Conservation (phyloP, 164 flowering plant genomes). For the Piper longum region DNA sequence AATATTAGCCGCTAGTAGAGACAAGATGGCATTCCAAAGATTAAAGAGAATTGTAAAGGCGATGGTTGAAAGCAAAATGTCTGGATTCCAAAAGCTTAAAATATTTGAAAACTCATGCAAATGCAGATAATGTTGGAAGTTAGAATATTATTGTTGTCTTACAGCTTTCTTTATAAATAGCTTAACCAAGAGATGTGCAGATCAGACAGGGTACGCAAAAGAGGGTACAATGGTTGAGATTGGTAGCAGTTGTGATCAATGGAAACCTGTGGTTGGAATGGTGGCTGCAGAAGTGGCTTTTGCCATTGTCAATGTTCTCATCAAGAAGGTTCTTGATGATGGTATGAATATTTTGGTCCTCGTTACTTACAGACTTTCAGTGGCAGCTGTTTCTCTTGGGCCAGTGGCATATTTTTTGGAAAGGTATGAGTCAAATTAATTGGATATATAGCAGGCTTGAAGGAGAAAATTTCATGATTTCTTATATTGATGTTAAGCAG, state of each 20-base stretch:
- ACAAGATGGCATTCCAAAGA: too few species aligned
- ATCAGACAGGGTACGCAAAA: too few species aligned
- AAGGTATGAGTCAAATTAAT: too few species aligned
- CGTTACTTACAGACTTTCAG: conserved; percentile 40
- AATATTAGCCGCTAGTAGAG: not conserved
- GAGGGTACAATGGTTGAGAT: conserved; percentile 12
- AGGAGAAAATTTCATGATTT: too few species aligned
- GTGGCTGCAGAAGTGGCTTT: conserved; percentile 36
- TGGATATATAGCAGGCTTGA: too few species aligned
- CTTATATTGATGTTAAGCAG: too few species aligned
- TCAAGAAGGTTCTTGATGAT: conserved; percentile 47
- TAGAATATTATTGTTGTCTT: too few species aligned
- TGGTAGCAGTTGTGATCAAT: conserved; percentile 21
- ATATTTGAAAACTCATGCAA: too few species aligned
- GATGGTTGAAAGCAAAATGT: not conserved
- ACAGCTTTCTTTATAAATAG: too few species aligned
- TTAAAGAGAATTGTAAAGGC: too few species aligned
- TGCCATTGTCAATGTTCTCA: conserved; percentile 49
- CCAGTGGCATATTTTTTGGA: conserved; percentile 26
- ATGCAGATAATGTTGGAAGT: too few species aligned
- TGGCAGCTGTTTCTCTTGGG: conserved; percentile 38
- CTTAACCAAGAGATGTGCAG: too few species aligned
- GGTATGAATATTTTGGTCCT: conserved; percentile 46
- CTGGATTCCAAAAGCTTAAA: not conserved
- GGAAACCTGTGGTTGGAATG: conserved; percentile 48